phyloP scores from a whole-genome alignment of 208 protist species.

The Leptomonas pyrrhocoris region DNA sequence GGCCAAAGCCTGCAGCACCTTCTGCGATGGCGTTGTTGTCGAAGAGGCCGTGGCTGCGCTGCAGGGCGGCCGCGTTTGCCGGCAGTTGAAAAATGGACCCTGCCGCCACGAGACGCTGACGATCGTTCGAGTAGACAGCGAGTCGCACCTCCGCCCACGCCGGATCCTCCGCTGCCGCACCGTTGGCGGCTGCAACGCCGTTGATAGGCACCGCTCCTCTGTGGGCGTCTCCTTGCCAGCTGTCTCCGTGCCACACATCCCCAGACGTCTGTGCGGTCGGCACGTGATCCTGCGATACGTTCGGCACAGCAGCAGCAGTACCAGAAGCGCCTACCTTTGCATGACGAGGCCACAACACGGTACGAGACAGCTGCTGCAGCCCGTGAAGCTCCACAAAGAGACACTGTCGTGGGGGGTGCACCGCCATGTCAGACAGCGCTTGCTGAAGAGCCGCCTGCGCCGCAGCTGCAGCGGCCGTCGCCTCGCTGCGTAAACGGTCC shows the following conservation, averaged over 20 bases:
- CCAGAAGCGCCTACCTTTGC: not conserved
- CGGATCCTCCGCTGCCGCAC: constrained; percentile 5
- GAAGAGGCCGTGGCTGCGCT: constrained; percentile 2
- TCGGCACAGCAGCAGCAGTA: too few relatives aligned
- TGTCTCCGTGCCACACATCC: constrained; percentile 15
- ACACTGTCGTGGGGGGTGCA: constrained; percentile 30
- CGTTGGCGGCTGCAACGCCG: not conserved
- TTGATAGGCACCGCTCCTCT: not conserved
- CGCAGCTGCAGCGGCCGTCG: constrained; percentile 4
- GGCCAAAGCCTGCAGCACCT: constrained; percentile 12
- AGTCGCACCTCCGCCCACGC: constrained; percentile 29
- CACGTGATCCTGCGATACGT: too few relatives aligned
- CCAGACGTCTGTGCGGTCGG: not conserved
- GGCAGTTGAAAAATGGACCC: constrained; percentile 29
- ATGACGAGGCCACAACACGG: constrained; percentile 10
- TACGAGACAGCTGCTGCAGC: constrained; percentile 13
- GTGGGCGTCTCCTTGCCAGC: too few relatives aligned
- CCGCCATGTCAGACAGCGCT: constrained; percentile 12
- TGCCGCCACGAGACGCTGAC: constrained; percentile 21
- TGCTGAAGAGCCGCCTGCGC: constrained; percentile 5
- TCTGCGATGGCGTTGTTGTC: not conserved
- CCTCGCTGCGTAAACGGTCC: constrained; percentile 13
- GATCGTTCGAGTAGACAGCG: constrained; percentile 23
- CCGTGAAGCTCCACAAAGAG: constrained; percentile 24
- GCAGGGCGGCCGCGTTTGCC: constrained; percentile 16